Evolutionary conservation across 2,329 filamentous ascomycete genomes (phyloP), one percentile per base, ranked within the genome.

Genomic region (Fusarium acutatum): DNA sequence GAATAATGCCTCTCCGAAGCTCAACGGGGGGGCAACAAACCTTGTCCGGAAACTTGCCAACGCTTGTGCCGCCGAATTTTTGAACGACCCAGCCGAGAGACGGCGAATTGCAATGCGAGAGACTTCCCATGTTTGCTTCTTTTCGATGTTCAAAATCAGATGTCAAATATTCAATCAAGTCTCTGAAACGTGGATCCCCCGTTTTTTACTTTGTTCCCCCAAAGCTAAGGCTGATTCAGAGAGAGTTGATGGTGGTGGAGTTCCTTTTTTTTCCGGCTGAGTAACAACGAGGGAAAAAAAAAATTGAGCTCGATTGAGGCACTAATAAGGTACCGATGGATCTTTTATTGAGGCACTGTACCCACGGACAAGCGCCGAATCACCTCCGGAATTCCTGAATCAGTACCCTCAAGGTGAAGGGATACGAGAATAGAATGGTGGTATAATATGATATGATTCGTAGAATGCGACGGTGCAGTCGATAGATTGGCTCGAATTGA

Each of bases 61-160:
- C 93, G 80, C 94, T 97, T 59, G 96, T 99, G 58, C 96, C 96
- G 71, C 95, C 95, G 82, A 97, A 97, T 83, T 98, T 98, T 82
- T 97, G 95, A 57, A 98, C 93, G 35, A 97, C 88, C 95, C 95
- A 97, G 75, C 87, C 87, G 73, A 86, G 84, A 52, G 78, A 77
- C 61, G 81, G 78, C 54, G 80, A 76, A 74, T 85, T 85, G 73
- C 72, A 78, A 67, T 79, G 72, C 44, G 77, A 75, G 22, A 79
- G 79, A 69, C 78, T 79, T 61, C 79, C 81, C 82, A 83, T 83
- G 47, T 49, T 63, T 66, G 71, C 53, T 44, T 30, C 54, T 59
- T 34, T 40, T 50, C 17, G 18, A 30, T 22, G 32, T 34, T 41
- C 57, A 40, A 60, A 63, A 28, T 15, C 40, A 59, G 13, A 37